phyloP scores from a whole-genome alignment of 495 filamentous ascomycete species.

The Diplogelasinospora grovesii region DNA sequence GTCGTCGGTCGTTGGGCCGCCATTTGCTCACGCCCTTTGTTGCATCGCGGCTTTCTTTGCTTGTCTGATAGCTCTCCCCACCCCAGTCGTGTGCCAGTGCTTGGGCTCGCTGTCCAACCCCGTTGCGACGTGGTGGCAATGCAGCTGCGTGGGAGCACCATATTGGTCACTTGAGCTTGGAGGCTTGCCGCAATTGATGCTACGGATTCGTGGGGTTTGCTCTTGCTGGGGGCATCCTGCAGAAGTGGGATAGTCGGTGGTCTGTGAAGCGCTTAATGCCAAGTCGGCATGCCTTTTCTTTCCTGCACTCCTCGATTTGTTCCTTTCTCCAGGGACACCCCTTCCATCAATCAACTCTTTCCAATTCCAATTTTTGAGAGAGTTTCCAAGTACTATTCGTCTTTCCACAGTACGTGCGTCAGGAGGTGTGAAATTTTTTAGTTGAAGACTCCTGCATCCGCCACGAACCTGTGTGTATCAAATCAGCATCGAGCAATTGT shows the following conservation, averaged over 20 bases:
- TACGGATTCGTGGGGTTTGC: constrained; percentile 24
- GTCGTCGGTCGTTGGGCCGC: constrained; percentile 15
- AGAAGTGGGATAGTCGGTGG: constrained; percentile 9
- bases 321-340: background rate
- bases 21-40: constrained; percentile 8
- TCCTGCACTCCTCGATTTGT: background rate
- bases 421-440: constrained; percentile 2
- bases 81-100: constrained; percentile 11
- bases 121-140: constrained; percentile 49
- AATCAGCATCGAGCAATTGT: background rate
- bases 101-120: constrained; percentile 30
- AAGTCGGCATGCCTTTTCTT: constrained; percentile 3
- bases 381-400: too few species aligned
- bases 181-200: constrained; percentile 27
- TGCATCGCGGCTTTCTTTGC: constrained; percentile 9
- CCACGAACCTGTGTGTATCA: background rate
- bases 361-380: too few species aligned
- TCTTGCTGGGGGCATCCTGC: constrained; percentile 10
- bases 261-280: constrained; percentile 1
- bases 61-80: constrained; percentile 24
- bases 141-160: constrained; percentile 18
- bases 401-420: too few species aligned
- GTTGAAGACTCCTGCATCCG: background rate
- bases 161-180: constrained; percentile 36
- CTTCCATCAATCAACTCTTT: constrained; percentile 7